These are phyloP conservation scores for Digitaria exilis DNA, from an alignment of 202 grass and related monocot genomes.

Conservation along the genomic window DNA sequence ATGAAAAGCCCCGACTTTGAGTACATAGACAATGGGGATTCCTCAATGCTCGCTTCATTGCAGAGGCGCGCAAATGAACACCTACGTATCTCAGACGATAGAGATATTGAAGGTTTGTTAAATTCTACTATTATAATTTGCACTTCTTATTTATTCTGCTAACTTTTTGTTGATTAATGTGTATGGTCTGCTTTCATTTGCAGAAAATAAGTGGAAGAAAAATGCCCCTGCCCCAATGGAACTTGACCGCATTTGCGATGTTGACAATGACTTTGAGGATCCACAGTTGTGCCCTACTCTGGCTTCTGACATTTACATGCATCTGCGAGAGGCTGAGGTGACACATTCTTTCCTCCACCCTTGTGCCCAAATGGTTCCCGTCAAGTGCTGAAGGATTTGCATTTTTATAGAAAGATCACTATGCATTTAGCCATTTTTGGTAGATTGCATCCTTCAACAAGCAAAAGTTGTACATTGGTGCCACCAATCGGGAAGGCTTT, in stretches of 20 bases:
- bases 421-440: neutral
- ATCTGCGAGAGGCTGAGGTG: constrained; percentile 91
- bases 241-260: constrained; percentile 59
- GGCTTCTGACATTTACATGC: constrained; percentile 91
- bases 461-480: neutral
- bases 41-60: constrained; percentile 67
- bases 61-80: constrained; percentile 76
- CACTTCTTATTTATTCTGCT: constrained; percentile 2
- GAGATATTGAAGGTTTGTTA: constrained; percentile 54
- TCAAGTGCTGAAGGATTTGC: neutral
- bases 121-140: neutral
- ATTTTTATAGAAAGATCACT: neutral
- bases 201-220: constrained; percentile 61
- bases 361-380: neutral
- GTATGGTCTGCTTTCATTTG: neutral
- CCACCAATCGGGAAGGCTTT: neutral
- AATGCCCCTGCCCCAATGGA: constrained; percentile 62
- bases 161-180: neutral
- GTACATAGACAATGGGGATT: constrained; percentile 88
- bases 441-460: neutral
- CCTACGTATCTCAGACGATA: constrained; percentile 72
- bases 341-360: neutral
- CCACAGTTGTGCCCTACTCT: constrained; percentile 89
- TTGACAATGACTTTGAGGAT: constrained; percentile 70
- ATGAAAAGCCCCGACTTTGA: constrained; percentile 97